Evolutionary conservation across 805 yeast species (phyloP).

Genomic region (Wilhelminamyces savonicus): DNA sequence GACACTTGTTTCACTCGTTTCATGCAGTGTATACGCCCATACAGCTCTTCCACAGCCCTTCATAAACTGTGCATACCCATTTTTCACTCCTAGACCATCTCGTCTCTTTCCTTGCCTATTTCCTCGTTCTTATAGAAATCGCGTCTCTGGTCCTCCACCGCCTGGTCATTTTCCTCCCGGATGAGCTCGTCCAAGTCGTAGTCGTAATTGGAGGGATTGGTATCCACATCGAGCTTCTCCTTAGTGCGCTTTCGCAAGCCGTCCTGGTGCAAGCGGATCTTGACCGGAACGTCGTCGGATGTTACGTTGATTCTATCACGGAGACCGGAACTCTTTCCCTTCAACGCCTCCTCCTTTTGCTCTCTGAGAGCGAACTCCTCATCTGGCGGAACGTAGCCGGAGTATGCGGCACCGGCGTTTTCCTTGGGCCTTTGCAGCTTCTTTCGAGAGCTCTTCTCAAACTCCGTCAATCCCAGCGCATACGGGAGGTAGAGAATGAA

Average conservation of each 20-base stretch:
- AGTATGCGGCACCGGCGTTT: constrained; percentile 6
- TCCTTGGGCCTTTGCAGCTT: background rate
- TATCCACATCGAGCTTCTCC: constrained; percentile 29
- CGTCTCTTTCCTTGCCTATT: constrained; percentile 19
- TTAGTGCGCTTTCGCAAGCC: constrained; percentile 21
- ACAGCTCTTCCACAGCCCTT: too few relatives aligned
- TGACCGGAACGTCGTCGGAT: constrained; percentile 30
- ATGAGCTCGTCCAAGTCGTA: constrained; percentile 14
- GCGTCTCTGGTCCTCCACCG: constrained; percentile 9
- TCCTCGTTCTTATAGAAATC: constrained; percentile 14
- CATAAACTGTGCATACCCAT: too few relatives aligned
- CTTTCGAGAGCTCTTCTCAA: constrained; percentile 11
- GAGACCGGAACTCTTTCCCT: constrained; percentile 15
- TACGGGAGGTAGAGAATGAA: constrained; percentile 42
- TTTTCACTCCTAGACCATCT: constrained; percentile 18
- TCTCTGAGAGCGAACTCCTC: constrained; percentile 14
- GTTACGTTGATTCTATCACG: constrained; percentile 26
- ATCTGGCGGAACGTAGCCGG: constrained; percentile 38
- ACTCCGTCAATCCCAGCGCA: constrained; percentile 43
- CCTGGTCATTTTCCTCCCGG: constrained; percentile 11
- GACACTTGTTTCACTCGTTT: too few relatives aligned
- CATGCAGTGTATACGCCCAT: too few relatives aligned
- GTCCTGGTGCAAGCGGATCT: constrained; percentile 21
- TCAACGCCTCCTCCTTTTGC: constrained; percentile 7
- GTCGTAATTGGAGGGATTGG: constrained; percentile 27